Base-by-base conservation (phyloP, 2,329 filamentous ascomycete species). In the Aspergillus fumigatus region DNA sequence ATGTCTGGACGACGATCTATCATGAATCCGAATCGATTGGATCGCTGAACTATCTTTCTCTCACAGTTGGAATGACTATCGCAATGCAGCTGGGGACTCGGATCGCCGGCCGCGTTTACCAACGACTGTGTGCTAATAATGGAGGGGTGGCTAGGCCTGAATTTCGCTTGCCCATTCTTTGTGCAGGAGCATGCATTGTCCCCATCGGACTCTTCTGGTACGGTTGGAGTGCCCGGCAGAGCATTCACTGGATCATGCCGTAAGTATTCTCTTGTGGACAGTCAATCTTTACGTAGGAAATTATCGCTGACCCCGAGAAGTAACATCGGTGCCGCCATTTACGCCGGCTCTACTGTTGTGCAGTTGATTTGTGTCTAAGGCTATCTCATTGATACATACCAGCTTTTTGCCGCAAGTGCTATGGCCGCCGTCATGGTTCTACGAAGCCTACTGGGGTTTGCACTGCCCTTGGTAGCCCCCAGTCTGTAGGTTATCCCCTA, bases 1-100 rank as follows among this genome's bases (percentile, higher is more conserved):
- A 68, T 0, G 73, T 89, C 0, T 89, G 84, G 83, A 69, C 76
- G 3, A 62, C 66, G 0, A 67, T 75, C 3, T 89, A 89, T 62
- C 63, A 75, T 49, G 76, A 86, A 61, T 77, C 78, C 0, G 73
- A 79, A 6, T 80, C 82, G 48, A 82, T 83, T 17, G 83, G 80
- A 11, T 83, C 83, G 0, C 68, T 88, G 0, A 85, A 88, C 66
- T 88, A 86, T 69, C 77, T 88, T 32, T 82, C 85, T 9, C 79
- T 84, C 43, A 83, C 81, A 0, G 48, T 87, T 0, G 87, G 87
- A 0, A 86, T 87, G 67, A 76, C 85, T 48, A 65, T 80, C 0
- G 84, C 80, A 3, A 73, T 77, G 0, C 77, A 82, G 53, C 57
- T 82, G 51, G 74, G 70, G 38, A 75, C 77, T 3, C 77, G 73